phyloP scores from a whole-genome alignment of 2,329 filamentous ascomycete species.

The Blumeriella jaapii region DNA sequence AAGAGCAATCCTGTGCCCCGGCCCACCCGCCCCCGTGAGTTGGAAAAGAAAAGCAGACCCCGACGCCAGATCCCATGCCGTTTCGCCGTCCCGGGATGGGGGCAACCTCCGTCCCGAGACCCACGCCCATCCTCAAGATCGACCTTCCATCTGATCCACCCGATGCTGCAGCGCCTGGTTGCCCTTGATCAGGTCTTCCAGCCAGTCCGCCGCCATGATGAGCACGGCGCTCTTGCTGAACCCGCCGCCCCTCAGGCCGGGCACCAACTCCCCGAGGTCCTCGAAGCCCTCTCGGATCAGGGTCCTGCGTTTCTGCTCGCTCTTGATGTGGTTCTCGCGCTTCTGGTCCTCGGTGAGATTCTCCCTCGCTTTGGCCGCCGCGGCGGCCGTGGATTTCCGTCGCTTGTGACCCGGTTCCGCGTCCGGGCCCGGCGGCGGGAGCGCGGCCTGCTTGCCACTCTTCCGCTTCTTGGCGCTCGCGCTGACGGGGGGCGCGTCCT shows the following conservation, averaged over 20 bases:
- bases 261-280: slow-evolving; percentile 65
- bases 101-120: too few species aligned
- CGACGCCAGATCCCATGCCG: too few species aligned
- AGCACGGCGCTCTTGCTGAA: slow-evolving; percentile 78
- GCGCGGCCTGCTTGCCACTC: slow-evolving; percentile 19
- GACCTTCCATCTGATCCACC: slow-evolving; percentile 35
- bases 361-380: slow-evolving; percentile 40
- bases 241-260: slow-evolving; percentile 59
- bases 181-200: slow-evolving; percentile 60
- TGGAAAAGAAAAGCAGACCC: too few species aligned
- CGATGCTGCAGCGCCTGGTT: slow-evolving; percentile 51
- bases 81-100: too few species aligned
- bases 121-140: too few species aligned
- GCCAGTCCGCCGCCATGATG: slow-evolving; percentile 62
- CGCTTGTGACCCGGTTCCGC: slow-evolving; percentile 30
- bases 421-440: slow-evolving; percentile 18
- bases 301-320: slow-evolving; percentile 76
- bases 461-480: slow-evolving; percentile 27
- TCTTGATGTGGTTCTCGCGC: slow-evolving; percentile 74
- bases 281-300: slow-evolving; percentile 73
- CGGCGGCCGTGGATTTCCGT: slow-evolving; percentile 35
- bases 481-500: slow-evolving; percentile 25
- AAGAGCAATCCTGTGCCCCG: too few species aligned
- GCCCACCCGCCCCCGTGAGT: too few species aligned
- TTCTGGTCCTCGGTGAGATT: slow-evolving; percentile 70